Evolutionary conservation across 495 filamentous ascomycete genomes (phyloP).

Genomic region (Penicillium roqueforti): DNA sequence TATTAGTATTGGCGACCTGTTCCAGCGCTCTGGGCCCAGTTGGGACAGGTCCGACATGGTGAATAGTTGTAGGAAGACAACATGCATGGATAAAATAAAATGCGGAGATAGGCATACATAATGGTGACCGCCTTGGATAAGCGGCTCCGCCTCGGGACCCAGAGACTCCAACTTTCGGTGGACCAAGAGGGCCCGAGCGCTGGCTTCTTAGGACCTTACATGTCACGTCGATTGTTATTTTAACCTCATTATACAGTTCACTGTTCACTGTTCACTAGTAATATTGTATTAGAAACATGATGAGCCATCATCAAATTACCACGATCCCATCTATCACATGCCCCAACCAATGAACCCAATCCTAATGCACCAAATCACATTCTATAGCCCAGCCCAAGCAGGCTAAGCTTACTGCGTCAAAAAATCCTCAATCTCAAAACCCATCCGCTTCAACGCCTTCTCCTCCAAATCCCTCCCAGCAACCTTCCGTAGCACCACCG

Average conservation of each 20-base stretch:
- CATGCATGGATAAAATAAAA: background rate
- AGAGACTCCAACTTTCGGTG: background rate
- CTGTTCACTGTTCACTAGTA: background rate
- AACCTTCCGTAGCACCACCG: slow-evolving; percentile 55
- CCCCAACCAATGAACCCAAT: background rate
- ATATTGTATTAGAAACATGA: background rate
- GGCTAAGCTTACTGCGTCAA: slow-evolving; percentile 42
- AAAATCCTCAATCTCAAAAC: slow-evolving; percentile 82
- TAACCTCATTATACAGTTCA: background rate
- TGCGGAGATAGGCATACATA: background rate
- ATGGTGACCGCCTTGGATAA: background rate
- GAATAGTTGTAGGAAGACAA: background rate
- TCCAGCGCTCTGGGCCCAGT: background rate
- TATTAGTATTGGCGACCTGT: background rate
- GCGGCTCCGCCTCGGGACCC: background rate
- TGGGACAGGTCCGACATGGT: background rate
- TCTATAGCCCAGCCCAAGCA: background rate
- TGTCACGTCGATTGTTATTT: background rate
- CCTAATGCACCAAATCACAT: slow-evolving; percentile 1
- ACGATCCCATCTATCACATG: background rate
- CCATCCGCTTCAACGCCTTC: slow-evolving; percentile 63
- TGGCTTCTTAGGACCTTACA: no score
- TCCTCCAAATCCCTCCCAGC: slow-evolving; percentile 51
- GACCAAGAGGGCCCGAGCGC: background rate
- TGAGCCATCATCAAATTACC: background rate